These are phyloP conservation scores for Tetrapisispora nanseiensis DNA, from an alignment of 805 yeast genomes.

Conservation along the genomic window DNA sequence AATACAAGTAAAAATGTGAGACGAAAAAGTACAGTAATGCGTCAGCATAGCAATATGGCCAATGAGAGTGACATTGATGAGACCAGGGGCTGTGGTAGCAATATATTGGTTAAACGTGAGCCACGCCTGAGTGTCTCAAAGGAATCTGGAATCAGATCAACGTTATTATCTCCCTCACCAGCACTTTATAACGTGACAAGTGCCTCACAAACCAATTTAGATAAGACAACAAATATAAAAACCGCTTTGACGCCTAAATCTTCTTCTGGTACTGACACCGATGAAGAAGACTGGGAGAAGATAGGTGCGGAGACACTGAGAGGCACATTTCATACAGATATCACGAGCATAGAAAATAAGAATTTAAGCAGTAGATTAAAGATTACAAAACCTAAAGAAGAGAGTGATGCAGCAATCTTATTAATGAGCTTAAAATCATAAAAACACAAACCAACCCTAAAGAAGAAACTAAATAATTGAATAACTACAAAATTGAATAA, in stretches of 20 bases:
- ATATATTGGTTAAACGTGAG: constrained; percentile 15
- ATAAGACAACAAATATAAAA: neutral
- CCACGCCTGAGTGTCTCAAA: constrained; percentile 29
- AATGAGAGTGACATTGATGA: neutral
- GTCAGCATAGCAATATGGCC: neutral
- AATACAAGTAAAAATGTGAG: neutral
- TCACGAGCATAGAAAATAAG: constrained; percentile 8
- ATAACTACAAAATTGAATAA: too few relatives aligned
- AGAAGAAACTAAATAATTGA: too few relatives aligned
- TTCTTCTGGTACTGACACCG: constrained; percentile 53
- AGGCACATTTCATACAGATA: constrained; percentile 14
- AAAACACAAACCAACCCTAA: neutral
- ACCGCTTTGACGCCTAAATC: neutral
- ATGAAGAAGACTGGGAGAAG: constrained; percentile 94
- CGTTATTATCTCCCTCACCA: constrained; percentile 10
- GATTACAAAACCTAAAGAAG: constrained; percentile 10
- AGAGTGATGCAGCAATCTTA: constrained; percentile 22
- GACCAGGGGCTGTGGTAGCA: neutral
- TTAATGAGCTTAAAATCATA: constrained; percentile 24
- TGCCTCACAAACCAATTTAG: neutral
- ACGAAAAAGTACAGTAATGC: neutral
- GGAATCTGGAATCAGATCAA: constrained; percentile 26
- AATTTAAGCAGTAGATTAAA: constrained; percentile 5
- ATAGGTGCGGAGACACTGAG: constrained; percentile 72
- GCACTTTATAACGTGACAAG: too few relatives aligned